phyloP scores from a whole-genome alignment of 208 protist genomes.

The Polymyxa betae region DNA sequence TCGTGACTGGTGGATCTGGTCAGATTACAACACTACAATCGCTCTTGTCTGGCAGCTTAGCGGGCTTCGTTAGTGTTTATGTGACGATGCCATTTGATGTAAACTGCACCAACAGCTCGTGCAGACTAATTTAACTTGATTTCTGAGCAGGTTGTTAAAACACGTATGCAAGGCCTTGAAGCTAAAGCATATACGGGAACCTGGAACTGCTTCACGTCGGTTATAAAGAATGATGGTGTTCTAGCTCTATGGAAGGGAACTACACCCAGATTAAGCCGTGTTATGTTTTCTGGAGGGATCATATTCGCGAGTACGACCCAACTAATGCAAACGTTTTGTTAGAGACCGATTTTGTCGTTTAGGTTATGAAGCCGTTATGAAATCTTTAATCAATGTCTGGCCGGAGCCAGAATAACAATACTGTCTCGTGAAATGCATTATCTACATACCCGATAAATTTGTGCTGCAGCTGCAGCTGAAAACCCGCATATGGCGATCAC shows the following conservation, averaged over 20 bases:
- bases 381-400: not conserved
- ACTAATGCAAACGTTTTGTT: not conserved
- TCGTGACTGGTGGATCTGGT: not conserved
- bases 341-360: not conserved
- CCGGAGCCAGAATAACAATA: not conserved
- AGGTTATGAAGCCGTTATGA: constrained; percentile 33
- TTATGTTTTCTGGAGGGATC: constrained; percentile 23
- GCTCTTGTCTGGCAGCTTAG: not conserved
- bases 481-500: no score
- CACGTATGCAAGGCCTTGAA: constrained; percentile 34
- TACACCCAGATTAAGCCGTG: constrained; percentile 4
- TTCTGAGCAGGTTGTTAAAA: constrained; percentile 44
- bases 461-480: no score
- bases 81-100: constrained; percentile 45
- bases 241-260: constrained; percentile 47
- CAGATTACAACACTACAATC: constrained; percentile 15
- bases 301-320: not conserved
- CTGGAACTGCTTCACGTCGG: constrained; percentile 12
- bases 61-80: constrained; percentile 45
- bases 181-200: constrained; percentile 17
- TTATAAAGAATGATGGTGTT: constrained; percentile 18
- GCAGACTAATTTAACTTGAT: not conserved
- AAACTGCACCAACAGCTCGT: not conserved
- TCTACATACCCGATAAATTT: no score
- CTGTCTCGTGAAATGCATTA: no score